Conservation (phyloP, 1,139 yeast genomes). For the Saccharomyces hybrid region DNA sequence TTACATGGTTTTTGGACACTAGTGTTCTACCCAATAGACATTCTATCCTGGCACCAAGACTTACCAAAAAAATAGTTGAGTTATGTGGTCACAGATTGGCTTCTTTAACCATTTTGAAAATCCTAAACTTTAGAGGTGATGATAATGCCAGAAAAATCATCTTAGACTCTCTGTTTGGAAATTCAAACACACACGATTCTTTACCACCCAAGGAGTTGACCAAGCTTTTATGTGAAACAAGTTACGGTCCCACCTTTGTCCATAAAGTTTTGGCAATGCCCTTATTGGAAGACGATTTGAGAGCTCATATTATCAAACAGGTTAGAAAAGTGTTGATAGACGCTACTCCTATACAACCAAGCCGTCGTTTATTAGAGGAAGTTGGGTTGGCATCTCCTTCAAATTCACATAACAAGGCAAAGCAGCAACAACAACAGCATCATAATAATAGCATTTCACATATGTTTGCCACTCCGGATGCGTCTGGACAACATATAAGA, state of each 20-base stretch:
- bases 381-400: slow-evolving; percentile 51
- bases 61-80: slow-evolving; percentile 54
- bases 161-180: slow-evolving; percentile 59
- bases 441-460: slow-evolving; percentile 26
- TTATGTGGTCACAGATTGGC: slow-evolving; percentile 84
- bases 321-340: slow-evolving; percentile 55
- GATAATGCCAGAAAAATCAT: slow-evolving; percentile 53
- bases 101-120: slow-evolving; percentile 71
- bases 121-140: slow-evolving; percentile 64
- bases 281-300: slow-evolving; percentile 46
- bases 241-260: slow-evolving; percentile 79
- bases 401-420: slow-evolving; percentile 1
- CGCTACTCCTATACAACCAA: slow-evolving; percentile 58
- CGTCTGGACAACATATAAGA: slow-evolving; percentile 23
- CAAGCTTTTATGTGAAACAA: slow-evolving; percentile 49
- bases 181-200: slow-evolving; percentile 18
- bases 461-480: slow-evolving; percentile 17
- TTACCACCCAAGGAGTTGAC: slow-evolving; percentile 36
- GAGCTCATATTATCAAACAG: slow-evolving; percentile 51
- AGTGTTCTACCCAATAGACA: slow-evolving; percentile 59
- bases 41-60: slow-evolving; percentile 46
- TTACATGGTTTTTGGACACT: slow-evolving; percentile 93
- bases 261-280: slow-evolving; percentile 72
- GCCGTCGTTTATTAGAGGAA: slow-evolving; percentile 85
- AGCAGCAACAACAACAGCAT: slow-evolving; percentile 10